Conservation (phyloP, 179 eudicot species). For the Patellifolia procumbens region DNA sequence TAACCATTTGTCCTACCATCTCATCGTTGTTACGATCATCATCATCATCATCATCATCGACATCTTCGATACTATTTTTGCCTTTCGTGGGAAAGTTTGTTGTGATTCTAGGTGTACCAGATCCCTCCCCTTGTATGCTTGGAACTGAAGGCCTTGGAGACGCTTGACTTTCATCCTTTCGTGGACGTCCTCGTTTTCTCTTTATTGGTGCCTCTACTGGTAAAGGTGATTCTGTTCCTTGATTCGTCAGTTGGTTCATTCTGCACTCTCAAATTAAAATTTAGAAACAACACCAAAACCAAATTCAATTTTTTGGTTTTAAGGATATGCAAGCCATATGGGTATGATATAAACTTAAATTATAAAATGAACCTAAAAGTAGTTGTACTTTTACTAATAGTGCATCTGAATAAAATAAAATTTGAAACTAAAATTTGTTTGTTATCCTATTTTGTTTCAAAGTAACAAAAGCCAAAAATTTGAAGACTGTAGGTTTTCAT, state of each 20-base stretch:
- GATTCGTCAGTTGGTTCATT: conserved; percentile 30
- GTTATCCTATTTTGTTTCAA: no score
- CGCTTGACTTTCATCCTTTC: conserved; percentile 37
- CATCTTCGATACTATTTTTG: conserved; percentile 29
- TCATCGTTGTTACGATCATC: conserved; percentile 28
- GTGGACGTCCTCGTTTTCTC: conserved; percentile 47
- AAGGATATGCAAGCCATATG: no score
- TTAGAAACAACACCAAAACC: background rate
- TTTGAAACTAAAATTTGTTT: no score
- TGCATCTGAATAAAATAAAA: no score
- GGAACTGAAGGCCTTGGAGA: conserved; percentile 5
- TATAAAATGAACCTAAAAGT: no score
- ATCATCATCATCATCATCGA: background rate
- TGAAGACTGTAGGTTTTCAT: no score
- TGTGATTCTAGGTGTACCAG: conserved; percentile 11
- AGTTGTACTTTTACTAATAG: no score
- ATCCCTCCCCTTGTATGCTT: conserved; percentile 15
- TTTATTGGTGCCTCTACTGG: conserved; percentile 29
- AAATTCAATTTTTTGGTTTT: no score
- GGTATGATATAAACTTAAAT: no score
- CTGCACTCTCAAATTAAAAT: conserved; percentile 7
- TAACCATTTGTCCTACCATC: conserved; percentile 61
- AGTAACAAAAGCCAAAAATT: no score
- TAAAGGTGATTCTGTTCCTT: conserved; percentile 6
- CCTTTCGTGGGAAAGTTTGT: conserved; percentile 26